A percentile compares a stretch with the other conserved stretches of the same genome.
Evolutionary conservation across 164 flowering plant species (phyloP).

Genomic region (Akebia trifoliata): DNA sequence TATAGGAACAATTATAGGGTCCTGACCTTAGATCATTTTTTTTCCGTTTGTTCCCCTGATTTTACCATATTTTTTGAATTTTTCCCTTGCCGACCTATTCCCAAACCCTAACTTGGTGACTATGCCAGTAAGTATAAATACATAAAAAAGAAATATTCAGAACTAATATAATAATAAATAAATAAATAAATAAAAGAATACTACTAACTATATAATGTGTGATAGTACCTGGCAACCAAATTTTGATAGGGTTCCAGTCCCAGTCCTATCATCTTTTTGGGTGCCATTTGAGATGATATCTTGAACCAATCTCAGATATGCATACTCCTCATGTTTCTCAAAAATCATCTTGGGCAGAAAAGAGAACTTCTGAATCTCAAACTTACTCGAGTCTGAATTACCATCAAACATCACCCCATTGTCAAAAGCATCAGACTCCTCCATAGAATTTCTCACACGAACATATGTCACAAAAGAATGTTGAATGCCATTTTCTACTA

Average conservation of each 20-base stretch:
- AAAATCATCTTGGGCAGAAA: conserved; percentile 75
- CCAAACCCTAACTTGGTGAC: too few species aligned
- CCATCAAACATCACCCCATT: conserved; percentile 26
- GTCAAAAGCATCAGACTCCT: conserved; percentile 21
- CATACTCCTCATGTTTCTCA: conserved; percentile 75
- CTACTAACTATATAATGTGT: neutral
- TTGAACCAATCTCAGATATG: conserved; percentile 63
- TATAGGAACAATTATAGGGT: too few species aligned
- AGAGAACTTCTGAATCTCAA: conserved; percentile 47
- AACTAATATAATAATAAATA: neutral
- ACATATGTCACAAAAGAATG: conserved; percentile 64
- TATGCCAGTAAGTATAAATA: neutral
- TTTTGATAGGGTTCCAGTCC: conserved; percentile 88
- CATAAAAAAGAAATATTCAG: neutral
- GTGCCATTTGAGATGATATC: conserved; percentile 67
- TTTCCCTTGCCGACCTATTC: too few species aligned
- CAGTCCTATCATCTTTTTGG: conserved; percentile 75
- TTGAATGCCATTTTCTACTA: conserved; percentile 56
- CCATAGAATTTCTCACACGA: conserved; percentile 49
- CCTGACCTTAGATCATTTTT: too few species aligned
- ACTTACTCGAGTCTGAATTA: conserved; percentile 25
- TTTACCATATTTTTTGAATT: too few species aligned
- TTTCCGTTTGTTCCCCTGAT: too few species aligned
- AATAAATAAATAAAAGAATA: neutral
- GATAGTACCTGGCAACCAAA: conserved; percentile 88